These are phyloP conservation scores for Tagetes patula DNA, from an alignment of 129 eudicot species.

Conservation along the genomic window DNA sequence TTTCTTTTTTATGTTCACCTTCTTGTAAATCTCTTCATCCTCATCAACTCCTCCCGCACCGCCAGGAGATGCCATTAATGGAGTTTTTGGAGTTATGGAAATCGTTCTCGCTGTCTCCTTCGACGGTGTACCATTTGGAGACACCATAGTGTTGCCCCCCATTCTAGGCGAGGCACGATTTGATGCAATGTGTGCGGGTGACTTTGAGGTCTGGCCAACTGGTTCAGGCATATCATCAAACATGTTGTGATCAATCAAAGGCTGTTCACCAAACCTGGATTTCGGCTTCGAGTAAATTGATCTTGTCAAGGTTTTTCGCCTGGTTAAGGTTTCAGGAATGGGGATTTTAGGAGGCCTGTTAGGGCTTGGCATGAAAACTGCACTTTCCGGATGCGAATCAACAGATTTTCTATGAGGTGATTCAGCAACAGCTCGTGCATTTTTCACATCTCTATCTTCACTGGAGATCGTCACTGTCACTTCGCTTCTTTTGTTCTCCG, in stretches of 20 bases:
- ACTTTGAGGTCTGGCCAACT: constrained; percentile 32
- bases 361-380: constrained; percentile 51
- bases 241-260: constrained; percentile 53
- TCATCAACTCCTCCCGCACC: constrained; percentile 44
- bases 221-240: constrained; percentile 42
- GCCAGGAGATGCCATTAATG: constrained; percentile 61
- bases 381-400: constrained; percentile 53
- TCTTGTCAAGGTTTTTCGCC: constrained; percentile 49
- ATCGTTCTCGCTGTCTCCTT: constrained; percentile 42
- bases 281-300: constrained; percentile 71
- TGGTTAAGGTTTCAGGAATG: constrained; percentile 46
- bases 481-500: constrained; percentile 48
- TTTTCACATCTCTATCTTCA: constrained; percentile 41
- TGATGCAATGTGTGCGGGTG: constrained; percentile 35
- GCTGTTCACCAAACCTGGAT: constrained; percentile 90
- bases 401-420: constrained; percentile 40
- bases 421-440: constrained; percentile 22
- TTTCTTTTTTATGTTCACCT: constrained; percentile 50
- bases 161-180: constrained; percentile 47
- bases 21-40: constrained; percentile 73
- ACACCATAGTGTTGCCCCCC: constrained; percentile 24
- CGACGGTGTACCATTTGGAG: constrained; percentile 29
- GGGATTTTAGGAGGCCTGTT: constrained; percentile 78
- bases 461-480: constrained; percentile 42
- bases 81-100: constrained; percentile 56